phyloP scores from a whole-genome alignment of 2,329 filamentous ascomycete genomes.

The Leptodontidium sp. region DNA sequence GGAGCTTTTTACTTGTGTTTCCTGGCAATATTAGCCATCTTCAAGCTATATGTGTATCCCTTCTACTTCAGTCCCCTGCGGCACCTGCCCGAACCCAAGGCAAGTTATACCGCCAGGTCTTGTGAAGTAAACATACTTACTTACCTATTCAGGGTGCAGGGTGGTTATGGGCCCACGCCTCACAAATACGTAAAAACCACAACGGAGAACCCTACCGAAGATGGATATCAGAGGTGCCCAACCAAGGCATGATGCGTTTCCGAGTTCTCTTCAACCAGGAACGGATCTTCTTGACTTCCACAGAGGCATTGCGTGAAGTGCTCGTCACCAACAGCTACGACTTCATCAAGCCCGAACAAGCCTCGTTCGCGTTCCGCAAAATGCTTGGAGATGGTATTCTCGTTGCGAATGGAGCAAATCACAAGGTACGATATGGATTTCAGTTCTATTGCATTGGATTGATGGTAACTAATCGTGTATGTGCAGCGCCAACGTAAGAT shows the following conservation, averaged over 20 bases:
- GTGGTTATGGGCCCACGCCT: conserved; percentile 15
- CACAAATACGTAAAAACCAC: background rate
- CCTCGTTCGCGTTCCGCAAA: conserved; percentile 55
- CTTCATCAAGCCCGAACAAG: conserved; percentile 66
- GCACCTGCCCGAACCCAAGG: conserved; percentile 14
- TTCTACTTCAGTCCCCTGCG: conserved; percentile 13
- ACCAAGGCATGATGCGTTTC: conserved; percentile 75
- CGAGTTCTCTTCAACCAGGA: conserved; percentile 67
- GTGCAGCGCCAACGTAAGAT: conserved; percentile 69
- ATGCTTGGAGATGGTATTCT: conserved; percentile 77
- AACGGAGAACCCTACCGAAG: conserved; percentile 8
- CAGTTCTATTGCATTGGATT: background rate
- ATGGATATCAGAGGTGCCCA: conserved; percentile 50
- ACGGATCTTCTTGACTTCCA: conserved; percentile 65
- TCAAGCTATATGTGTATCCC: conserved; percentile 9
- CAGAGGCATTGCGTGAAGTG: conserved; percentile 73
- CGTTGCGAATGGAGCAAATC: conserved; percentile 85
- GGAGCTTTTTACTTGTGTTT: conserved; percentile 1
- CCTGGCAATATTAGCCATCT: background rate
- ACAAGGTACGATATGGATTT: conserved; percentile 62
- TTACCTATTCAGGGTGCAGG: background rate
- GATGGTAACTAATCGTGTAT: background rate
- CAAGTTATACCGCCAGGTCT: background rate
- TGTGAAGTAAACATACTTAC: background rate
- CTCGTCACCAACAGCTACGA: conserved; percentile 75